Evolutionary conservation across 768 basidiomycete genomes (phyloP), one percentile per base, ranked within the genome.

Genomic region (Dioszegia crocea): DNA sequence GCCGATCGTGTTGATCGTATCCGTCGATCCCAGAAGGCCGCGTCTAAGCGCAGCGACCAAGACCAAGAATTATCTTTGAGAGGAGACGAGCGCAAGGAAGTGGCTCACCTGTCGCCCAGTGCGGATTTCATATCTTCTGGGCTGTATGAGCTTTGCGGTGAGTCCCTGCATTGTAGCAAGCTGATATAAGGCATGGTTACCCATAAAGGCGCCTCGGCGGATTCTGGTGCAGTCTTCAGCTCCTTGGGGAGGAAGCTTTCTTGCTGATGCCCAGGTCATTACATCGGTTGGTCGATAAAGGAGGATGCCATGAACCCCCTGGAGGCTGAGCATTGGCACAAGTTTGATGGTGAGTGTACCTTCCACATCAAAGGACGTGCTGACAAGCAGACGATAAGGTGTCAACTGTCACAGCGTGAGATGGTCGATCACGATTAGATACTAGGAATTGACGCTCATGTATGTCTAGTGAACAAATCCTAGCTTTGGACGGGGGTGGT

Each of bases 201-300:
- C 21, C 96, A 98, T 82, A 99, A 99, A 77, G 96, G 96, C 11
- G 84, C 92, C 0, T 87, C 87, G 0, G 93, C 96, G 0, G 96
- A 98, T 71, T 85, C 89, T 0, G 94, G 93, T 78, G 59, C n/a
- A 59, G 74, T 60, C 12, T 0, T 17, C 39, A 46, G 4, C 21
- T 21, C 16, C 8, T 31, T 39, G 40, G 8, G 5, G 21, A 43
- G 16, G 4, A n/a, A 30, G 14, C 27, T 30, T 31, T 38, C 0
- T 12, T 19, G 6, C 46, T 58, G 49, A 67, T 40, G 8, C 11
- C 2, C 50, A 77, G 76, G 78, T 1, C 94, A 98, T 78, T 98
- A 98, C 73, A 92, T 97, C 23, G 91, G 85, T 0, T 97, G 87
- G 78, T 88, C 87, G 27, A 88, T 88, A 79, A 89, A 87, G 80